These are phyloP conservation scores for Cytidiella melzeri DNA, from an alignment of 768 basidiomycete genomes.

Conservation along the genomic window DNA sequence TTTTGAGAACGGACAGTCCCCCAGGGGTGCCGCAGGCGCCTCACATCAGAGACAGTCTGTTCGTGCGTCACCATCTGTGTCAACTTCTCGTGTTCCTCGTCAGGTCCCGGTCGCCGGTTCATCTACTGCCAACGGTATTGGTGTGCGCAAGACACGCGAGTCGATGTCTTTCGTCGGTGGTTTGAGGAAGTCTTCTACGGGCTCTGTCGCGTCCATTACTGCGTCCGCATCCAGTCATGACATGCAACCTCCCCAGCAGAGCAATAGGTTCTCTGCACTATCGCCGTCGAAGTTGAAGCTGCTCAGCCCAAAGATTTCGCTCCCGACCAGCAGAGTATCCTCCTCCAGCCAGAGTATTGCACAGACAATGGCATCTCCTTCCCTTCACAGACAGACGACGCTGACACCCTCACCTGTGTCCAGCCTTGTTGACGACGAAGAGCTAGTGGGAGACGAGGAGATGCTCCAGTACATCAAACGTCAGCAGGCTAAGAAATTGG, in stretches of 20 bases:
- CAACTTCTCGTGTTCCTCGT: slow-evolving; percentile 59
- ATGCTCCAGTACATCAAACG: slow-evolving; percentile 93
- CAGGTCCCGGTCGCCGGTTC: slow-evolving; percentile 48
- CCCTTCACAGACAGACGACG: slow-evolving; percentile 66
- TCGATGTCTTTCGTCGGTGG: slow-evolving; percentile 75
- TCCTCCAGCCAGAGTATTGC: slow-evolving; percentile 44
- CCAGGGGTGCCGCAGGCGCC: slow-evolving; percentile 39
- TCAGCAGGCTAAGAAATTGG: slow-evolving; percentile 83
- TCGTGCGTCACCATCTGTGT: slow-evolving; percentile 54
- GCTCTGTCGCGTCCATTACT: slow-evolving; percentile 66
- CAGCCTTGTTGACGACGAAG: slow-evolving; percentile 77
- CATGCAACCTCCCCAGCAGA: slow-evolving; percentile 29
- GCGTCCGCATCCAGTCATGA: slow-evolving; percentile 36
- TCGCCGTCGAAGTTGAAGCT: slow-evolving; percentile 85
- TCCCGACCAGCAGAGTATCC: slow-evolving; percentile 51
- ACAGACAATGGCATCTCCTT: slow-evolving; percentile 52
- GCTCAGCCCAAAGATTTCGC: slow-evolving; percentile 69
- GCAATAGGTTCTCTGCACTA: slow-evolving; percentile 73
- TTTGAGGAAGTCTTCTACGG: slow-evolving; percentile 76
- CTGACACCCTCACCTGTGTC: slow-evolving; percentile 84
- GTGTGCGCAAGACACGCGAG: slow-evolving; percentile 70
- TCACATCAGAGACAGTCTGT: slow-evolving; percentile 47
- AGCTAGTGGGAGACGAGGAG: slow-evolving; percentile 88
- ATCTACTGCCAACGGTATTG: slow-evolving; percentile 38
- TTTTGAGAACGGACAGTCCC: slow-evolving; percentile 53